Conservation (phyloP, 2,329 filamentous ascomycete genomes). For the Didymella sp. region DNA sequence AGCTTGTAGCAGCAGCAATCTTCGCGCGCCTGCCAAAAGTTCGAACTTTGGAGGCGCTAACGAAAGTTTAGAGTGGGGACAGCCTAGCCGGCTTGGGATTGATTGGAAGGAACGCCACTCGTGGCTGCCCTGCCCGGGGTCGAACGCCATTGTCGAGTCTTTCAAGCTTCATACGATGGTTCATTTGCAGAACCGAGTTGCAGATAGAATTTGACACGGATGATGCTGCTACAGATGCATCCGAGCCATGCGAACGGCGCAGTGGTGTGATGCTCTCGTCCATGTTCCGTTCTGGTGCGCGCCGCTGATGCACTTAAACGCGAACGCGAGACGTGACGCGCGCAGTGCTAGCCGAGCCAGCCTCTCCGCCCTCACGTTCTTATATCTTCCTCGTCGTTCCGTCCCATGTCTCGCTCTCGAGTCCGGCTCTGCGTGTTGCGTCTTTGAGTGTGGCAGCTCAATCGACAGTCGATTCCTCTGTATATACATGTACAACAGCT, state of each 20-base stretch:
- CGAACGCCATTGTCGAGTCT: background rate
- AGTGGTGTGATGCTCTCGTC: background rate
- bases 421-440: conserved; percentile 4
- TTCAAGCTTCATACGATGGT: background rate
- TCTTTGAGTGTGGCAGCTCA: conserved; percentile 6
- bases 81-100: background rate
- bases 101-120: background rate
- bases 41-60: background rate
- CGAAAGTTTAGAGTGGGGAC: conserved; percentile 33
- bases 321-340: conserved; percentile 20
- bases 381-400: conserved; percentile 19
- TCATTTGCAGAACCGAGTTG: background rate
- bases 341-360: conserved; percentile 25
- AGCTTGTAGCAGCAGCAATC: conserved; percentile 22
- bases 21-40: conserved; percentile 26
- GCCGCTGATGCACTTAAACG: conserved; percentile 28
- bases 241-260: background rate
- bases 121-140: background rate
- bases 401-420: conserved; percentile 12
- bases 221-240: background rate
- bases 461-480: background rate
- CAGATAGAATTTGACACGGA: too few relatives aligned
- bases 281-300: background rate
- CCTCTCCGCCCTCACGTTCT: conserved; percentile 22
- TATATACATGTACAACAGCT: conserved; percentile 9